Base-by-base conservation (phyloP, 768 basidiomycete genomes). In the Boletus rufocinnamomeus region DNA sequence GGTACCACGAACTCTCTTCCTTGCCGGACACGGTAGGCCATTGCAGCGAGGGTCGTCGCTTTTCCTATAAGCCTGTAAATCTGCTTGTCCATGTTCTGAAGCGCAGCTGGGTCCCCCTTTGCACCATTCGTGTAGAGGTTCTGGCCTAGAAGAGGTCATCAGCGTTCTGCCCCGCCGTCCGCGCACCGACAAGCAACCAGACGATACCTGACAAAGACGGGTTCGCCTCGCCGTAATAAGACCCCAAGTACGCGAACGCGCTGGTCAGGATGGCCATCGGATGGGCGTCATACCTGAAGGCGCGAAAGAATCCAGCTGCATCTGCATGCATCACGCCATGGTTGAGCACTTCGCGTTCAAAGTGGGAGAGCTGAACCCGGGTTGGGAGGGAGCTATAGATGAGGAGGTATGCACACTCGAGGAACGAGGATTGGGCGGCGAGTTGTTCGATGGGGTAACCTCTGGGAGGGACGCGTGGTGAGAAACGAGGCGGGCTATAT, bases 371-470 rank as follows among this genome's bases (percentile, higher is more conserved):
- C 66, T 95, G 89, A 1, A 63, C 52, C 45, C 73, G 75, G 21
- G 82, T 81, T 0, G 94, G 94, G 16, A 96, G 81, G 9, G 85
- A 79, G 14, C 94, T 94, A 63, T 95, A 96, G 37, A 96, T 87
- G 68, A 96, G 85, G 25, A 96, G 84, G 72, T 95, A 95, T 8
- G 91, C 85, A 75, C 61, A 81, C 72, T 96, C 93, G 47, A 94
- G 81, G 75, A 93, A 93, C 2, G 82, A 84, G 0, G 90, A 93
- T 56, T 85, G 82, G 30, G 84, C 76, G 0, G 93, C 93, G 34
- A 96, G 85, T 67, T 95, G 89, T 68, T 96, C 94, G 63, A 96
- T 95, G 17, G 94, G 93, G 69, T 94, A 95, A 23, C 94, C 94
- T 75, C 93, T 89, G 66, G 41, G 50, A 54, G 17, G 64, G 40